Evolutionary conservation across 2,329 filamentous ascomycete species (phyloP).

Genomic region (Meredithiella fracta): DNA sequence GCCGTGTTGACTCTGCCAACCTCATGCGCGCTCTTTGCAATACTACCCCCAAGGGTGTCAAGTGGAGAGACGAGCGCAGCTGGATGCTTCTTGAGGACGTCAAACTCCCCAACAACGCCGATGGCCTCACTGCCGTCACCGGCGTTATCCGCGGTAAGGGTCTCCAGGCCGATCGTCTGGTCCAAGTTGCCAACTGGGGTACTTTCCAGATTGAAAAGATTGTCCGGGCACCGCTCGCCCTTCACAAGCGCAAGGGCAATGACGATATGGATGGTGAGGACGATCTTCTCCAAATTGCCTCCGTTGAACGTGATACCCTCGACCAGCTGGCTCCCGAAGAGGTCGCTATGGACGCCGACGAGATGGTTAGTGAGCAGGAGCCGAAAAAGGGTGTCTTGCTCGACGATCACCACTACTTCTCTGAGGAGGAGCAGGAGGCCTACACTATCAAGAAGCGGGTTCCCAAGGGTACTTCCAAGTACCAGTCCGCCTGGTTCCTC

Average conservation of each 20-base stretch:
- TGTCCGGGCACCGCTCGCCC: constrained; percentile 52
- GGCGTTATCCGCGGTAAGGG: constrained; percentile 75
- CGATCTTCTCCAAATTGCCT: constrained; percentile 51
- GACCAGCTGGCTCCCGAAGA: constrained; percentile 77
- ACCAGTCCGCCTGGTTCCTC: constrained; percentile 89
- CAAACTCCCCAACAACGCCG: constrained; percentile 45
- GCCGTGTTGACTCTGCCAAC: constrained; percentile 78
- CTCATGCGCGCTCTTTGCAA: constrained; percentile 82
- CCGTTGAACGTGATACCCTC: constrained; percentile 67
- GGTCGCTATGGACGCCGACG: constrained; percentile 51
- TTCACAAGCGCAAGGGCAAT: constrained; percentile 45
- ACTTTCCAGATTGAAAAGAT: constrained; percentile 87
- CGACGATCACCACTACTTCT: constrained; percentile 96
- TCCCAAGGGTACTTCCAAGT: constrained; percentile 81
- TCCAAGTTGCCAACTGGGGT: constrained; percentile 88
- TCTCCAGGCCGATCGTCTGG: constrained; percentile 73
- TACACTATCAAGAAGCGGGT: constrained; percentile 52
- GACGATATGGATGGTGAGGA: constrained; percentile 46
- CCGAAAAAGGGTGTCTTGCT: constrained; percentile 75
- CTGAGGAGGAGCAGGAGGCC: constrained; percentile 58
- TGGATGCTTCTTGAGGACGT: constrained; percentile 88
- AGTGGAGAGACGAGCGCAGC: constrained; percentile 86
- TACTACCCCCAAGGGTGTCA: constrained; percentile 80
- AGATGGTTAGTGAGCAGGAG: constrained; percentile 24
- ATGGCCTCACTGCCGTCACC: constrained; percentile 55